Conservation (phyloP, 768 basidiomycete genomes). For the Boletellus ananiceps region DNA sequence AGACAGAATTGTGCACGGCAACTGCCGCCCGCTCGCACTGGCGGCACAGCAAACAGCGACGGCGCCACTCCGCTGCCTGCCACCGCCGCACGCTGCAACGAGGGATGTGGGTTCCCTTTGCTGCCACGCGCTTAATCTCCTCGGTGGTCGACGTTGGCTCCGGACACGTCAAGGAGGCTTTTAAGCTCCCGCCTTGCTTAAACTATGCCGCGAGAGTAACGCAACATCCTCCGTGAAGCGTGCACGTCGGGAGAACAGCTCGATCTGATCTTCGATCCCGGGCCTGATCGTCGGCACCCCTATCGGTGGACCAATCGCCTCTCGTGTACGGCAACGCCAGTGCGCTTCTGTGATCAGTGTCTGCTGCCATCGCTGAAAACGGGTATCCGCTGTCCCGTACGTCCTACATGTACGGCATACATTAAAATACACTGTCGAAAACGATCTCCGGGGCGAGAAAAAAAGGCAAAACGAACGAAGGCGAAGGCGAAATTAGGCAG, state of each 20-base stretch:
- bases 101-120: not conserved
- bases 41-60: not conserved
- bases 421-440: no score
- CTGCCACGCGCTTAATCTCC: not conserved
- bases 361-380: no score
- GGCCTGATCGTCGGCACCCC: slow-evolving; percentile 26
- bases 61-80: no score
- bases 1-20: slow-evolving; percentile 11
- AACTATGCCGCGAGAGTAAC: slow-evolving; percentile 3
- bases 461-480: no score
- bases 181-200: slow-evolving; percentile 9
- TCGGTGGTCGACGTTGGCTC: not conserved
- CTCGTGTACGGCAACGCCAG: no score
- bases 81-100: not conserved
- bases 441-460: no score
- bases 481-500: no score
- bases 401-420: no score
- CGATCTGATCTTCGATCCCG: slow-evolving; percentile 29
- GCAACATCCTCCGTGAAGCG: slow-evolving; percentile 22
- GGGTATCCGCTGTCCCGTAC: no score
- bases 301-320: slow-evolving; percentile 5
- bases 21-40: slow-evolving; percentile 8
- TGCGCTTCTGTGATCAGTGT: no score
- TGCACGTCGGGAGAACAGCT: slow-evolving; percentile 14
- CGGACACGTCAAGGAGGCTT: slow-evolving; percentile 16